Conservation (phyloP, 768 basidiomycete genomes). For the Cystobasidiopsis lactophilus region DNA sequence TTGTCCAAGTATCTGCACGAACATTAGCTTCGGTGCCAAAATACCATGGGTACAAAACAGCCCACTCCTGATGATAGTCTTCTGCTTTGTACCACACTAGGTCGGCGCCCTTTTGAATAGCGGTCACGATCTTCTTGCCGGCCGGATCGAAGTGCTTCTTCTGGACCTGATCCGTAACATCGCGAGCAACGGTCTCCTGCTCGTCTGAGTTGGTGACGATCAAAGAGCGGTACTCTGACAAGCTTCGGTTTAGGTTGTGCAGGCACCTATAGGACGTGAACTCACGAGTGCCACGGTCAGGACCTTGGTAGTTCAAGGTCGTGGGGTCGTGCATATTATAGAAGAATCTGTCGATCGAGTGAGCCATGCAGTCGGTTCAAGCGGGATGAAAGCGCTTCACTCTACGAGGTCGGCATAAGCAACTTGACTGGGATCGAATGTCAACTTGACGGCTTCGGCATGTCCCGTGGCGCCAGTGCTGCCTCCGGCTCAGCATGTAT, state of each 20-base stretch:
- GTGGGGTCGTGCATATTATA: conserved; percentile 62
- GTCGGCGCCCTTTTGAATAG: conserved; percentile 39
- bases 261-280: neutral
- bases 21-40: neutral
- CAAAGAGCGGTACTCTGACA: conserved; percentile 68
- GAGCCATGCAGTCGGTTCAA: neutral
- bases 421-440: conserved; percentile 36
- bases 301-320: conserved; percentile 35
- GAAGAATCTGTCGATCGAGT: neutral
- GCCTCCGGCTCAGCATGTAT: too few species aligned
- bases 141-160: conserved; percentile 56
- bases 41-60: neutral
- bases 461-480: conserved; percentile 63
- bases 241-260: neutral
- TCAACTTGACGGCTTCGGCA: conserved; percentile 68
- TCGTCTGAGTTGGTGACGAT: conserved; percentile 62
- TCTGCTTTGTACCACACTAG: conserved; percentile 41
- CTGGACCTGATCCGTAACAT: conserved; percentile 63
- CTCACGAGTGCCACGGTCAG: conserved; percentile 11
- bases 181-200: conserved; percentile 47
- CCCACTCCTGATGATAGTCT: conserved; percentile 37
- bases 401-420: conserved; percentile 59
- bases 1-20: conserved; percentile 31
- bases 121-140: conserved; percentile 52
- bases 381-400: conserved; percentile 22